Base-by-base conservation (phyloP, 441 rosid species). In the Geranium incanum region DNA sequence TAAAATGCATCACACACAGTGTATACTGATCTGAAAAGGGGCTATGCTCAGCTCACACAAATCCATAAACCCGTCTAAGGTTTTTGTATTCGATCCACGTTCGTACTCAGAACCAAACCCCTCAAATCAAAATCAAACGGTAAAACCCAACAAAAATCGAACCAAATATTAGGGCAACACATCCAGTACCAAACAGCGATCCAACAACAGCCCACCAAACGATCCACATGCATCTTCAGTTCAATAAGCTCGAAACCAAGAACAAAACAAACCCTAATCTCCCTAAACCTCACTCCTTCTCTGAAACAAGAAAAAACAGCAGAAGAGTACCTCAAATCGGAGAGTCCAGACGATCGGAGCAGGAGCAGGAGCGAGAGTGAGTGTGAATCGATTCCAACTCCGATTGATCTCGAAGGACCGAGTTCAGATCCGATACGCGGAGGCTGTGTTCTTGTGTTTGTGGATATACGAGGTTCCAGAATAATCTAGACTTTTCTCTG, bases 301-400 rank as follows among this genome's bases (percentile, higher is more conserved):
- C n/a, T 5, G 3, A 4, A 55, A 55, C 8, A n/a, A 4, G 6
- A 55, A 19, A 19, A 7, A 8, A 60, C 8, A 60, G 13, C 36
- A 60, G 19, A 19, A 19, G 36, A 21, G 36, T 60, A 60, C 66
- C 66, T 60, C 12, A 60, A 60, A 60, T 60, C 66, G 33, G 36
- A 59, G 65, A 12, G 6, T 57, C 23, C 1, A 18, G 23, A 57
- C 7, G 23, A 57, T 15, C 23, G 18, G 63, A 16, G 6, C 23
- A 57, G 18, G 63, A 16, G 6, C 23, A 57, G 28, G 55, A 52
- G 15, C 19, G 6, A 3, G 7, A 19, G 19, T 60, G 66, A 19
- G 19, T 19, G 66, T 12, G 36, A 6, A 60, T 11, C 11, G 62
- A 2, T 21, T 60, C 66, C 66, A 8, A 21, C 23, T 60, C 9